Base-by-base conservation (phyloP, 1,284 basidiomycete species). In the Neonothopanus nambi region DNA sequence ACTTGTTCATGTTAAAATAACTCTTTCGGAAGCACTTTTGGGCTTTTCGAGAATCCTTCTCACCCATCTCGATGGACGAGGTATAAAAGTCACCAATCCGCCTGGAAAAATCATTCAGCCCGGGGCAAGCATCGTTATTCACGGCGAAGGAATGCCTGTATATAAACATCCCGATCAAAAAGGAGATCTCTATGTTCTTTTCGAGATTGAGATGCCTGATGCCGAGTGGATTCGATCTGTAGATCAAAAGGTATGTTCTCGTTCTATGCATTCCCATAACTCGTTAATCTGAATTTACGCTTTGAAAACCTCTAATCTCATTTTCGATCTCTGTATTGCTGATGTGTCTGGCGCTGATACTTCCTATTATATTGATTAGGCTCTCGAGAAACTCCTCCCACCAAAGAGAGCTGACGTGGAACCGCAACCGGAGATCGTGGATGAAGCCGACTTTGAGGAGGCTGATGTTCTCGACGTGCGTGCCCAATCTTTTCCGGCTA, bases 1-100 rank as follows among this genome's bases (percentile, higher is more conserved):
- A 23, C 74, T 92, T 35, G 84, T 89, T 1, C 85, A 80, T 30
- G 84, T 92, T 49, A 83, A 82, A 37, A 87, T 98, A 56, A 93
- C 91, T 1, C 76, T 97, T n/a, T 95, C 93, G 5, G 95, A 98
- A 70, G 90, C 94, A 2, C 78, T 98, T 9, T 80, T 95, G 43
- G 94, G 94, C 15, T 94, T 98, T 71, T 89, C 86, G 50, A 84
- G 94, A 18, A 86, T 96, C 57, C 72, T 95, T 17, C 73, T 97
- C 52, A 90, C 87, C 12, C 94, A 98, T 68, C 78, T 98, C 23
- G 94, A 98, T 66, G 93, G 93, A 2, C 84, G 92, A 13, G 93
- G 93, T 5, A 79, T 97, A 50, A 84, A 84, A 43, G 81, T 95
- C 13, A 73, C 81, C 1, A 87, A 82, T 57, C 87, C 86, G 8